These are phyloP conservation scores for Calonectria hongkongensis DNA, from an alignment of 2,329 filamentous ascomycete species.

Conservation along the genomic window DNA sequence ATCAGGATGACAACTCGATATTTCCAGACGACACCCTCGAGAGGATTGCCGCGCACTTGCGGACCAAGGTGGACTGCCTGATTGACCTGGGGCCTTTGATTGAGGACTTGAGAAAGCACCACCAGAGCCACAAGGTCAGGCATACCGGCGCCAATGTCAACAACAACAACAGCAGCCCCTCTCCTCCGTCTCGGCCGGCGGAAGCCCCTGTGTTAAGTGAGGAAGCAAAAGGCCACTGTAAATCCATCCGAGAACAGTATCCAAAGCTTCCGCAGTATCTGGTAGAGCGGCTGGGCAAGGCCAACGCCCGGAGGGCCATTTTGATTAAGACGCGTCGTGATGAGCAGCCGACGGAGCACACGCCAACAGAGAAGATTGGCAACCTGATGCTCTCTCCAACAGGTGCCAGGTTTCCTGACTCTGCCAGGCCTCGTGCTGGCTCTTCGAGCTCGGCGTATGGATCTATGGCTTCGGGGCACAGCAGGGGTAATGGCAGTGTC, in stretches of 20 bases:
- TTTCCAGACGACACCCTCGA: constrained; percentile 23
- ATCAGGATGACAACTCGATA: constrained; percentile 4
- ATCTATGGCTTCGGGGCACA: background rate
- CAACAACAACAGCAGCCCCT: background rate
- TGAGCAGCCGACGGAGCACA: constrained; percentile 4
- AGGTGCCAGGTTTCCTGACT: background rate
- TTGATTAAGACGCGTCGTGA: constrained; percentile 2
- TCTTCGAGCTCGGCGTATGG: background rate
- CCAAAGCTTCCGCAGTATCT: constrained; percentile 16
- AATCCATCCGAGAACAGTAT: background rate
- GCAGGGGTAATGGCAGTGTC: background rate
- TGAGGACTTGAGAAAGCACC: constrained; percentile 5
- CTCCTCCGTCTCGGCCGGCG: background rate
- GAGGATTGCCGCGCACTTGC: constrained; percentile 5
- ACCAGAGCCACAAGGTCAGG: constrained; percentile 2
- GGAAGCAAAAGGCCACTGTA: constrained; percentile 11
- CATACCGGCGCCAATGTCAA: background rate
- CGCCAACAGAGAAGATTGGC: constrained; percentile 1
- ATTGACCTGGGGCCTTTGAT: constrained; percentile 15
- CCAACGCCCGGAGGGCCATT: constrained; percentile 6
- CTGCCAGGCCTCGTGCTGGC: background rate
- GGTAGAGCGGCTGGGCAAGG: constrained; percentile 12
- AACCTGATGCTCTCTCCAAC: background rate
- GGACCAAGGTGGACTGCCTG: constrained; percentile 17
- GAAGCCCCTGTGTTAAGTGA: background rate